Base-by-base conservation (phyloP, 2,329 filamentous ascomycete species). In the Neofusicoccum cordaticola region DNA sequence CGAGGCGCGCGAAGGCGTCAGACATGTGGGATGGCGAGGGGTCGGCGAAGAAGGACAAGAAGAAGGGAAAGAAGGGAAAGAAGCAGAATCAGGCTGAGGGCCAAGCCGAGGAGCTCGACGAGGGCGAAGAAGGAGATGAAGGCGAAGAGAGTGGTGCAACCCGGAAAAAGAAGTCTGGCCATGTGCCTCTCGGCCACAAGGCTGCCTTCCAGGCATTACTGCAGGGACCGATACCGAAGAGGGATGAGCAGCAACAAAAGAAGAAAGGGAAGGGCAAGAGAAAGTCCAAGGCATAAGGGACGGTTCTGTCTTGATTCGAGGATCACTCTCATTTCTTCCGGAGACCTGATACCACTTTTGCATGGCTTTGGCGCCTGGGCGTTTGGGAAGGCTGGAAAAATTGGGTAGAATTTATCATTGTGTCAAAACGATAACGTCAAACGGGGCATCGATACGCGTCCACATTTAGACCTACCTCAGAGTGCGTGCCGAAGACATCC, bases 181-280 rank as follows among this genome's bases (percentile, higher is more conserved):
- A 53, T 17, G 48, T 64, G 13, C 65, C 65, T 7, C 63, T 62
- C 3, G 65, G 65, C 17, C 65, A 62, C 37, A 62, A 57, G 11
- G 65, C 41, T 15, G 65, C 65, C 6, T 66, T 66, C 37, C 42
- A 66, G 35, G 56, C 56, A 19, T 39, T 66, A n/a, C 27, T 66
- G 17, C 31, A 66, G n/a, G 65, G 65, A 8, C 65, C 65, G n/a
- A 53, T 66, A 6, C 63, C 56, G 8, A 65, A 63, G 44, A 44
- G 35, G 15, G 63, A 63, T 4, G 57, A 63, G 9, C 15, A 34
- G 11, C 22, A 35, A 12, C 9, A 15, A 19, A 66, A 66, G 61
- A 63, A 39, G 57, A 63, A 47, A 11, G 34, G 45, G 9, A 61
- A 53, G 53, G 45, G 45, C 3, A 65, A 53, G 42, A 64, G 22